phyloP scores from a whole-genome alignment of 768 basidiomycete genomes.

The Coprinellus micaceus region DNA sequence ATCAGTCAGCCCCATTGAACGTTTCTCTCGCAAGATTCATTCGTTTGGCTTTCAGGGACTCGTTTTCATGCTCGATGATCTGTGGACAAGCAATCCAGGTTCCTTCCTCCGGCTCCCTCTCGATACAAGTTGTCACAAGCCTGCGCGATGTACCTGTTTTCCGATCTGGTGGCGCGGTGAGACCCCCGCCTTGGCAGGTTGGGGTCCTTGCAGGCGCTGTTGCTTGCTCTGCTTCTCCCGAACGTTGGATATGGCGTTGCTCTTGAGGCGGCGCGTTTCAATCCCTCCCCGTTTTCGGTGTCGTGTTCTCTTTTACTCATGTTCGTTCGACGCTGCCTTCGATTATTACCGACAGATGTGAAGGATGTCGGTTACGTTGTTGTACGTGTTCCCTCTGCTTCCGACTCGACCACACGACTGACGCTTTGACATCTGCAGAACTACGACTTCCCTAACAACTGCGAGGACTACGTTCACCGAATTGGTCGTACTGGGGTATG shows the following conservation, averaged over 20 bases:
- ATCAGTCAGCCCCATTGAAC: conserved; percentile 17
- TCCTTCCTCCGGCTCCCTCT: conserved; percentile 3
- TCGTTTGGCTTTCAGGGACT: conserved; percentile 7
- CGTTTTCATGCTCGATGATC: conserved; percentile 4
- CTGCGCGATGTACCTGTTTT: conserved; percentile 8
- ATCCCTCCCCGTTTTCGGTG: not conserved
- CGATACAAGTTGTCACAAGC: conserved; percentile 6
- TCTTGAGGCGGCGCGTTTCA: not conserved
- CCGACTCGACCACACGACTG: not conserved
- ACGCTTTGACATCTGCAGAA: conserved; percentile 48
- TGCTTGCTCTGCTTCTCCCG: conserved; percentile 8
- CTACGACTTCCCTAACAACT: conserved; percentile 97
- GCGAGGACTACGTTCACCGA: conserved; percentile 97
- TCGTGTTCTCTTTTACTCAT: conserved; percentile 20
- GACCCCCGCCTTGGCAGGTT: not conserved
- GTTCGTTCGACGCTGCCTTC: conserved; percentile 27
- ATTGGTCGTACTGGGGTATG: conserved; percentile 93
- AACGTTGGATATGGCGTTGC: not conserved
- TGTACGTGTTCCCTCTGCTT: conserved; percentile 44
- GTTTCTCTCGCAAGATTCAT: conserved; percentile 14
- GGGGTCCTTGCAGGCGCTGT: conserved; percentile 2
- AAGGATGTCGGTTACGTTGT: conserved; percentile 99
- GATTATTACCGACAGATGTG: conserved; percentile 64
- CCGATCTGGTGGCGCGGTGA: conserved; percentile 8
- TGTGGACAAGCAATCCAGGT: conserved; percentile 9